phyloP scores from a whole-genome alignment of 1,284 basidiomycete genomes.

The Papiliotrema laurentii region DNA sequence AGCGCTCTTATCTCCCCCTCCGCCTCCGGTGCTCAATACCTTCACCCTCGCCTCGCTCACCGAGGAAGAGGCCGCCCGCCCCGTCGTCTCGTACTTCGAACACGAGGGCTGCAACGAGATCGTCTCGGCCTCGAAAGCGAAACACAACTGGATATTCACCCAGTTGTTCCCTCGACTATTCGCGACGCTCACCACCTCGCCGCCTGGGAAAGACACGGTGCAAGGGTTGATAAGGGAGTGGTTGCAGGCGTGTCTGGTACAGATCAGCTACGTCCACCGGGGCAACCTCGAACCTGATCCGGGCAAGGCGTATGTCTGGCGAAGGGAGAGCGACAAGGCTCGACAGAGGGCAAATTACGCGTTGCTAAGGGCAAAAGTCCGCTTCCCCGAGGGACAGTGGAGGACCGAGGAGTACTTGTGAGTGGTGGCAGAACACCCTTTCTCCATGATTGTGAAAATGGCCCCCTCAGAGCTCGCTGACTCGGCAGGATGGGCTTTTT shows the following conservation, averaged over 20 bases:
- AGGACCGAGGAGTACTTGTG: conserved; percentile 18
- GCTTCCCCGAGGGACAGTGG: conserved; percentile 11
- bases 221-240: conserved; percentile 8
- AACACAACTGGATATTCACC: conserved; percentile 21
- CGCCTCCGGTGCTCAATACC: background rate
- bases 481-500: conserved; percentile 15
- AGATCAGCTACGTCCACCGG: conserved; percentile 16
- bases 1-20: background rate
- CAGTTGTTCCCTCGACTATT: conserved; percentile 17
- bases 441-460: background rate
- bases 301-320: conserved; percentile 3
- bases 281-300: conserved; percentile 15
- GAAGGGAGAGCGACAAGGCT: conserved; percentile 5
- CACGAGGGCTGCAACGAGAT: conserved; percentile 17
- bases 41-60: conserved; percentile 10
- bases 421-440: too few species aligned
- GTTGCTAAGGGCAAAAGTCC: conserved; percentile 12
- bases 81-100: conserved; percentile 18
- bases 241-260: conserved; percentile 13
- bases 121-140: conserved; percentile 7
- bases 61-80: conserved; percentile 2
- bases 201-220: conserved; percentile 2
- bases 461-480: background rate
- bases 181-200: conserved; percentile 1
- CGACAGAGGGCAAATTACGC: conserved; percentile 13